A percentile compares a stretch with the other conserved stretches of the same genome.
Conservation (phyloP, 116 monocot genomes). For the Papilionanthe hybrid region DNA sequence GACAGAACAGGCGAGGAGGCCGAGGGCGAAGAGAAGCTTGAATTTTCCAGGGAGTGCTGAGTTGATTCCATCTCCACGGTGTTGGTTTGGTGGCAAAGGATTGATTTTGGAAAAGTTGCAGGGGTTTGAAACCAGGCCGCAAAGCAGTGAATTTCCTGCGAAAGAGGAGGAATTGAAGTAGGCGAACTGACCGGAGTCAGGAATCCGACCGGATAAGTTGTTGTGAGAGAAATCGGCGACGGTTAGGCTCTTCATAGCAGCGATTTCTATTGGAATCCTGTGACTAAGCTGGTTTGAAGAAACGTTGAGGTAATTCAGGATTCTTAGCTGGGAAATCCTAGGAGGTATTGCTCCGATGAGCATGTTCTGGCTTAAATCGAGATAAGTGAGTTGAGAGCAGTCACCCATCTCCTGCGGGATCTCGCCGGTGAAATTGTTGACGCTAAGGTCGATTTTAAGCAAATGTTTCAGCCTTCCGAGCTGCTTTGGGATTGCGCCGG, state of each 20-base stretch:
- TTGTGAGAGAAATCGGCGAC: slow-evolving; percentile 76
- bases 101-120: slow-evolving; percentile 28
- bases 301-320: slow-evolving; percentile 80
- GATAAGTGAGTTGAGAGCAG: slow-evolving; percentile 55
- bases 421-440: slow-evolving; percentile 50
- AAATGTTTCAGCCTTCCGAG: slow-evolving; percentile 41
- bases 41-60: slow-evolving; percentile 36
- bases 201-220: slow-evolving; percentile 58
- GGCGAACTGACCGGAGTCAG: slow-evolving; percentile 58
- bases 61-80: slow-evolving; percentile 4
- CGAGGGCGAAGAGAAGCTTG: slow-evolving; percentile 60
- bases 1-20: slow-evolving; percentile 52
- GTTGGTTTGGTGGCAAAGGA: background rate
- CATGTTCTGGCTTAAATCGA: slow-evolving; percentile 61
- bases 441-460: slow-evolving; percentile 62
- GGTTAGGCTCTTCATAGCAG: slow-evolving; percentile 77
- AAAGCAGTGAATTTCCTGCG: slow-evolving; percentile 49
- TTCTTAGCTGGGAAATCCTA: slow-evolving; percentile 36
- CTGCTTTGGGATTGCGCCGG: slow-evolving; percentile 38
- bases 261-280: slow-evolving; percentile 65
- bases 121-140: slow-evolving; percentile 26
- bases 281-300: slow-evolving; percentile 58
- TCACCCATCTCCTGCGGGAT: slow-evolving; percentile 52
- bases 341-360: slow-evolving; percentile 49
- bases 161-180: slow-evolving; percentile 75